Evolutionary conservation across 441 rosid species (phyloP).

Genomic region (Syzygium syzygioides): DNA sequence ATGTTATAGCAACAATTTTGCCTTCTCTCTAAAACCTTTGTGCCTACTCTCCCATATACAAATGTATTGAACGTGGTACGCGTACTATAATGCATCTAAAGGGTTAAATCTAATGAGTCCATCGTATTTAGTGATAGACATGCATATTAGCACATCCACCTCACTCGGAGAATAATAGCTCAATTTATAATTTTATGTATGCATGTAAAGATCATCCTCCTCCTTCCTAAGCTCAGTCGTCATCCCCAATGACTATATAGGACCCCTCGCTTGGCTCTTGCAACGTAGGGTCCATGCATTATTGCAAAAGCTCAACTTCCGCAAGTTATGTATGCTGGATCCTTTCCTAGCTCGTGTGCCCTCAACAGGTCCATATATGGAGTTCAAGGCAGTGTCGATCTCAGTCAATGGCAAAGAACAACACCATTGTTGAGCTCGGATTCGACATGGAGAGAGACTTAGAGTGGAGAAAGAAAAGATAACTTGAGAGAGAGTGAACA

Average conservation of each 20-base stretch:
- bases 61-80: fast-evolving
- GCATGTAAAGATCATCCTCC: fast-evolving
- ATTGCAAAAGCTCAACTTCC: neutral
- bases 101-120: fast-evolving
- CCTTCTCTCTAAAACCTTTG: neutral
- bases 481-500: neutral
- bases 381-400: neutral
- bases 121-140: fast-evolving
- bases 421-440: neutral
- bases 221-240: neutral
- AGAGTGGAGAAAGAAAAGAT: fast-evolving
- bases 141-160: neutral
- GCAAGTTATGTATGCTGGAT: no score
- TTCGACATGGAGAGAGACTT: fast-evolving
- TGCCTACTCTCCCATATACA: neutral
- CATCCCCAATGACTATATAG: neutral
- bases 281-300: fast-evolving
- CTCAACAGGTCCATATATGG: no score
- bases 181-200: fast-evolving
- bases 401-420: neutral
- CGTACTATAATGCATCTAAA: fast-evolving
- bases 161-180: neutral
- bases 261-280: fast-evolving
- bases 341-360: no score
- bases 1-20: neutral